phyloP scores from a whole-genome alignment of 352 stramenopile genomes.

The Hyaloperonospora arabidopsidis region DNA sequence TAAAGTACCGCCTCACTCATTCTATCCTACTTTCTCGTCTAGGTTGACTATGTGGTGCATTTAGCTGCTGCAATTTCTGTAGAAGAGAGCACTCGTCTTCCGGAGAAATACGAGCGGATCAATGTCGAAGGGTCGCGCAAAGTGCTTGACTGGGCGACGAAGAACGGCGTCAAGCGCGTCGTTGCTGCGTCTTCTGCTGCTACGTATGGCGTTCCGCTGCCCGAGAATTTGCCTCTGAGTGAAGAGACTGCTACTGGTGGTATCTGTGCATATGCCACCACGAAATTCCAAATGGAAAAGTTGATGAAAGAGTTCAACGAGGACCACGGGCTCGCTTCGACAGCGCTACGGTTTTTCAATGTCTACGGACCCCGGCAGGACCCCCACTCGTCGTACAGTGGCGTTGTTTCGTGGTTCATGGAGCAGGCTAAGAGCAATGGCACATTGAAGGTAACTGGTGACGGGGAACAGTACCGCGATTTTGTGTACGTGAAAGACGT shows the following conservation, averaged over 20 bases:
- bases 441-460: constrained; percentile 68
- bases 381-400: constrained; percentile 76
- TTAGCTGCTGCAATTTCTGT: constrained; percentile 78
- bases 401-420: constrained; percentile 83
- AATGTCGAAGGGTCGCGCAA: constrained; percentile 79
- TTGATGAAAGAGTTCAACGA: constrained; percentile 68
- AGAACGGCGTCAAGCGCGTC: constrained; percentile 71
- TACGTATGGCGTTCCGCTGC: constrained; percentile 59
- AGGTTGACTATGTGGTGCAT: constrained; percentile 82
- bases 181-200: constrained; percentile 71
- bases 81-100: constrained; percentile 76
- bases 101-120: constrained; percentile 82
- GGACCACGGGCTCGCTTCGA: constrained; percentile 63
- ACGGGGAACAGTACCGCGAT: constrained; percentile 75
- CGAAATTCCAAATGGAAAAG: constrained; percentile 81
- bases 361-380: constrained; percentile 78
- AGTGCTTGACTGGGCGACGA: constrained; percentile 67
- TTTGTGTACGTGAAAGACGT: constrained; percentile 86
- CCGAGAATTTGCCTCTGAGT: constrained; percentile 59
- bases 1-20: background rate
- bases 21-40: background rate
- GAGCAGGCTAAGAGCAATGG: constrained; percentile 55
- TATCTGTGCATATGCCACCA: constrained; percentile 76
- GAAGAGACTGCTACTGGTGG: constrained; percentile 69
- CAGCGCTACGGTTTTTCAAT: constrained; percentile 80